Conservation (phyloP, 352 stramenopile genomes). For the Phytophthora europaea region DNA sequence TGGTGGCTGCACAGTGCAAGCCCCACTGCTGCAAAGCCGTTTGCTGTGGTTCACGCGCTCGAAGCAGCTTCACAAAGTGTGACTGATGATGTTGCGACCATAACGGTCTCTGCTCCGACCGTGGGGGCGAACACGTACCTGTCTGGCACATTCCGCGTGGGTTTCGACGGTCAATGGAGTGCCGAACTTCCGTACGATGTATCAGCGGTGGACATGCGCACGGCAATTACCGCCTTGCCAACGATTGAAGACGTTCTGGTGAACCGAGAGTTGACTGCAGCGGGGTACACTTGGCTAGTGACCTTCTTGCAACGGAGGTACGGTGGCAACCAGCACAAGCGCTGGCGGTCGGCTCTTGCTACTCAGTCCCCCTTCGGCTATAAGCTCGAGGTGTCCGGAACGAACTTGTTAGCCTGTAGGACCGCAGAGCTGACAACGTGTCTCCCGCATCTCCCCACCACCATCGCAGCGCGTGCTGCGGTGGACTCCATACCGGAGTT, state of each 20-base stretch:
- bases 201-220: slow-evolving; percentile 85
- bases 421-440: slow-evolving; percentile 53
- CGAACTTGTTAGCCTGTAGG: slow-evolving; percentile 72
- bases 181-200: slow-evolving; percentile 88
- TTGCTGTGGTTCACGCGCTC: slow-evolving; percentile 61
- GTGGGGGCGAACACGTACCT: slow-evolving; percentile 55
- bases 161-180: slow-evolving; percentile 90
- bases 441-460: slow-evolving; percentile 51
- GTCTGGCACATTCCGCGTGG: slow-evolving; percentile 89
- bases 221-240: slow-evolving; percentile 53
- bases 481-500: slow-evolving; percentile 62
- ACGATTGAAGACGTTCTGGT: slow-evolving; percentile 73
- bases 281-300: slow-evolving; percentile 84
- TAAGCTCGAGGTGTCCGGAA: slow-evolving; percentile 59
- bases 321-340: slow-evolving; percentile 66
- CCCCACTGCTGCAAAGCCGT: slow-evolving; percentile 51
- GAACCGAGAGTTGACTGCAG: slow-evolving; percentile 60
- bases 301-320: slow-evolving; percentile 72
- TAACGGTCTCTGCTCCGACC: slow-evolving; percentile 75
- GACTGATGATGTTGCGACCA: slow-evolving; percentile 69
- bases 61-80: slow-evolving; percentile 42
- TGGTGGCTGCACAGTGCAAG: slow-evolving; percentile 57
- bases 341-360: slow-evolving; percentile 55
- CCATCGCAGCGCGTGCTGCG: slow-evolving; percentile 54
- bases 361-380: slow-evolving; percentile 44